Evolutionary conservation across 176 grass and related monocot genomes (phyloP), one percentile per base, ranked within the genome.

Genomic region (barley (Hordeum vulgare)): DNA sequence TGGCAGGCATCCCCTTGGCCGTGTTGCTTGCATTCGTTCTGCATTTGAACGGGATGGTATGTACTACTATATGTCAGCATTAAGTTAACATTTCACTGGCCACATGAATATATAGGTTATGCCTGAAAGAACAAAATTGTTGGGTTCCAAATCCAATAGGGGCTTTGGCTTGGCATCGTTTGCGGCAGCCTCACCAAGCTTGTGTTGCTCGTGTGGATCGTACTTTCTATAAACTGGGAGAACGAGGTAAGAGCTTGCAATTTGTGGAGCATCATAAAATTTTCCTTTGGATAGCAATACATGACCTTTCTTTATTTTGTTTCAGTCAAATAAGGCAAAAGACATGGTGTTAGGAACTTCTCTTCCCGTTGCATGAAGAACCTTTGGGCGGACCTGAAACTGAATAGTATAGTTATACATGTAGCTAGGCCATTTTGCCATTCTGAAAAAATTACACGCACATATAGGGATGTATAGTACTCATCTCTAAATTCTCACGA

Each of bases 21-120:
- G 36, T 81, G 6, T 13, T 87, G 9, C 71, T 81, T 60, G 78
- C 78, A 2, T 87, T 87, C 9, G 9, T 42, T 13, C 11, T 81
- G 20, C 78, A 76, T 59, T 36, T 81, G 8, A 87, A 87, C 11
- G 85, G 78, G 44, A 76, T 87, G 86, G 86, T 83, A 47, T 1
- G n/a, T 45, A 9, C 2, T 45, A 9, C 2, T 53, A 5, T 6
- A 42, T 9, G 1, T 14, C 70, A 28, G 7, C 70, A 47, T 58
- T 2, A 41, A 41, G 5, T 8, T 47, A 41, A 27, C n/a, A 9
- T 44, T 4, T 27, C 37, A 44, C 7, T 27, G 23, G 3, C 13
- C 13, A 28, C 24, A 73, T 47, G n/a, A 28, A 47, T 10, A 31
- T 31, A 31, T 31, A 27, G 12, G 12, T 13, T 5, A 47, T 10